Evolutionary conservation across 2,329 filamentous ascomycete genomes (phyloP).

Genomic region (Pseudogymnoascus sp.): DNA sequence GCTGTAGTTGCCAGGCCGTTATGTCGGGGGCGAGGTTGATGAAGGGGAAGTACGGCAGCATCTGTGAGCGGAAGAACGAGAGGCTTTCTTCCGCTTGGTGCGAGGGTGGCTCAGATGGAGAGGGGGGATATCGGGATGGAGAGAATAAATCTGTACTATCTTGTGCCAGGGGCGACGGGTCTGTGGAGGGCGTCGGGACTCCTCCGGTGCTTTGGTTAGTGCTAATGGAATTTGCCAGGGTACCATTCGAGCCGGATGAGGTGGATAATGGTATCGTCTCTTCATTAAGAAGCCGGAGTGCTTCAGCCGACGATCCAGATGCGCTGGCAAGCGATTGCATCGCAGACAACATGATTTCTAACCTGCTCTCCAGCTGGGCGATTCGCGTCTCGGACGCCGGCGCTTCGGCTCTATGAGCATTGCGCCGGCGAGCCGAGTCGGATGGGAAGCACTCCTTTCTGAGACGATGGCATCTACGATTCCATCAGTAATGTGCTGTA

Average conservation of each 20-base stretch:
- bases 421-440: conserved; percentile 32
- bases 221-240: not conserved
- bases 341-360: conserved; percentile 41
- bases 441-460: conserved; percentile 40
- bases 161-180: not conserved
- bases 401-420: conserved; percentile 27
- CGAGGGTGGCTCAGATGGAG: conserved; percentile 22
- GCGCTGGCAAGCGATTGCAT: conserved; percentile 22
- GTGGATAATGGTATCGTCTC: not conserved
- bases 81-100: conserved; percentile 34
- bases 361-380: conserved; percentile 41
- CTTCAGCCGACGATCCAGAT: not conserved
- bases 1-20: conserved; percentile 32
- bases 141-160: not conserved
- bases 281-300: not conserved
- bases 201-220: not conserved
- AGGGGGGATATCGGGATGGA: too few relatives aligned
- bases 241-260: not conserved
- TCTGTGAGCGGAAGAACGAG: conserved; percentile 33
- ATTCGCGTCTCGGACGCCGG: conserved; percentile 29
- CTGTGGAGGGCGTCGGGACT: not conserved
- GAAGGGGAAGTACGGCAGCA: conserved; percentile 37
- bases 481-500: not conserved
- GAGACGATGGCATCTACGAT: conserved; percentile 34
- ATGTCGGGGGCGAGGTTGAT: conserved; percentile 32